phyloP scores from a whole-genome alignment of 371 early-diverging fungal genomes.

The Mortierella polycephala region DNA sequence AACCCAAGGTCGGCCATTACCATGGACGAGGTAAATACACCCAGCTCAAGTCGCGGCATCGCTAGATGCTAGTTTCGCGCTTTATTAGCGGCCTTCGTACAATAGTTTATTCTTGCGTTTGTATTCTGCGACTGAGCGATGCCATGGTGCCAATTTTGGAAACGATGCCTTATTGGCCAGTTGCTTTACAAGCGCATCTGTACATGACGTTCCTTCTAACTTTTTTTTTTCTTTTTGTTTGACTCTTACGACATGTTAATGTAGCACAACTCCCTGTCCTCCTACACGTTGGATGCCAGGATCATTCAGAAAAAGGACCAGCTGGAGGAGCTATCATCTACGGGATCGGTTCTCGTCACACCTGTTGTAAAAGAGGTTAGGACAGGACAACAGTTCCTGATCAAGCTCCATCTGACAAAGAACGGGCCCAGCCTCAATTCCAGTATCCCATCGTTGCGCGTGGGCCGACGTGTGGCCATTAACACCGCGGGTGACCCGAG shows the following conservation, averaged over 20 bases:
- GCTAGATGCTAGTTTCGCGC: background rate
- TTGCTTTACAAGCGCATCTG: too few relatives aligned
- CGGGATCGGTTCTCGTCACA: constrained; percentile 13
- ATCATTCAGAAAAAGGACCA: constrained; percentile 52
- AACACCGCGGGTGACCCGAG: constrained; percentile 47
- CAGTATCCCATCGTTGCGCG: constrained; percentile 29
- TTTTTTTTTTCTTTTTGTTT: background rate
- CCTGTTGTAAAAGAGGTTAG: constrained; percentile 45
- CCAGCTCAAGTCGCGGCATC: too few relatives aligned
- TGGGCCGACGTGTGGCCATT: constrained; percentile 41
- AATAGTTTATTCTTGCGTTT: background rate
- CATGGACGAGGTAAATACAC: constrained; percentile 27
- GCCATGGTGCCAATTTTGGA: too few relatives aligned
- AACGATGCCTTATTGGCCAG: too few relatives aligned
- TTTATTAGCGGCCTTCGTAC: constrained; percentile 6
- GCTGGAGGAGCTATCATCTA: constrained; percentile 37
- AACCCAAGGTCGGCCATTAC: background rate
- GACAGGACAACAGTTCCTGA: constrained; percentile 51
- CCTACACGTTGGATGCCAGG: constrained; percentile 32
- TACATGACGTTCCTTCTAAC: background rate
- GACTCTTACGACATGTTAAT: background rate
- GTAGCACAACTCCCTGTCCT: constrained; percentile 23
- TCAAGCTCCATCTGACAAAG: constrained; percentile 35
- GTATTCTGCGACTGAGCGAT: background rate
- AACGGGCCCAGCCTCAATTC: constrained; percentile 3